phyloP scores from a whole-genome alignment of 2,329 filamentous ascomycete genomes.

The Colletotrichum sp. region DNA sequence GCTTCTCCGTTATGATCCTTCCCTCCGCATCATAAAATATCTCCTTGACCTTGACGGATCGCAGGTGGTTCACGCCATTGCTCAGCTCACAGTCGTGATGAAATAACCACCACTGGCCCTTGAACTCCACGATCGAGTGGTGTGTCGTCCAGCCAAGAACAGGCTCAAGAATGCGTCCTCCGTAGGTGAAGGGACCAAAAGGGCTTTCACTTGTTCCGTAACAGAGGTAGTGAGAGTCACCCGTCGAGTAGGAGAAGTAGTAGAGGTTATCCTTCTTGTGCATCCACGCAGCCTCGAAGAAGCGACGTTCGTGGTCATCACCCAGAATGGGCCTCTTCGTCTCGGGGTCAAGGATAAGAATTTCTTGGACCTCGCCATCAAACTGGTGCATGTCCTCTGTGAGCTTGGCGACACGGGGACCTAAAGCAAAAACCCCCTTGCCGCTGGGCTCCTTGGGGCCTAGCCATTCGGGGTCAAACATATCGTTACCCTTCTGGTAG shows the following conservation, averaged over 20 bases:
- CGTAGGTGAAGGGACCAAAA: conserved; percentile 75
- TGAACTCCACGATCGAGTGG: conserved; percentile 78
- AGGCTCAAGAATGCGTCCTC: conserved; percentile 74
- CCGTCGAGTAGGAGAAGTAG: conserved; percentile 81
- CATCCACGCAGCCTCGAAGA: conserved; percentile 84
- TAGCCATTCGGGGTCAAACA: conserved; percentile 60
- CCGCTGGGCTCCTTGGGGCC: conserved; percentile 66
- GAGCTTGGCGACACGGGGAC: conserved; percentile 70
- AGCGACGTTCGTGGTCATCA: conserved; percentile 75
- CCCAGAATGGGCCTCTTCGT: conserved; percentile 63
- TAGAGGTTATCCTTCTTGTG: conserved; percentile 74
- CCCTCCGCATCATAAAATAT: conserved; percentile 74
- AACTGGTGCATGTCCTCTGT: conserved; percentile 71
- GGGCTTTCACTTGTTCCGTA: conserved; percentile 72
- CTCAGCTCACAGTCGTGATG: conserved; percentile 77
- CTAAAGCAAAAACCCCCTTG: conserved; percentile 60
- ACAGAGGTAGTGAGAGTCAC: conserved; percentile 76
- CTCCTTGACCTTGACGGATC: conserved; percentile 77
- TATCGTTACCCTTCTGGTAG: conserved; percentile 61
- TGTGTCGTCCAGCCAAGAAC: conserved; percentile 84
- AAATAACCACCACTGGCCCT: conserved; percentile 76
- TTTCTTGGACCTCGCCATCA: conserved; percentile 57
- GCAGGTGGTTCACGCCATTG: conserved; percentile 71
- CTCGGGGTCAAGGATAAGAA: conserved; percentile 68
- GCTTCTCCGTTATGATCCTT: conserved; percentile 56